Evolutionary conservation across 2,329 filamentous ascomycete genomes (phyloP).

Genomic region (Ophiocordyceps sinensis): DNA sequence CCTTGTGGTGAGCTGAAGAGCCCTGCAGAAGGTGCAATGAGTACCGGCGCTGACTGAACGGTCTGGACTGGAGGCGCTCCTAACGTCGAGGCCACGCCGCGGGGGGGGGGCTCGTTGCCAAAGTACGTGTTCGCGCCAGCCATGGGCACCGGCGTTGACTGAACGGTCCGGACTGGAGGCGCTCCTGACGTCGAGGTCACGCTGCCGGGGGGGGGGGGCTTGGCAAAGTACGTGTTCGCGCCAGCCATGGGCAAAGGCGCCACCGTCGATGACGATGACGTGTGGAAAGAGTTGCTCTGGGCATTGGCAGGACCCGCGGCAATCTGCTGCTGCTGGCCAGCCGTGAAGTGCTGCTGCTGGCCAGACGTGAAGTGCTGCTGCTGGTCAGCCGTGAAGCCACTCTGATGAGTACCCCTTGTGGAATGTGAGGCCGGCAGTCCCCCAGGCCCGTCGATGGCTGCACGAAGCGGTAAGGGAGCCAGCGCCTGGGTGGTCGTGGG

Average conservation of each 20-base stretch:
- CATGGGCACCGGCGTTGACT: constrained; percentile 5
- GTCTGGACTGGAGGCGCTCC: background rate
- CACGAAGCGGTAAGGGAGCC: too few relatives aligned
- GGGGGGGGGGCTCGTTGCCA: constrained; percentile 4
- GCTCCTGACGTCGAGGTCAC: background rate
- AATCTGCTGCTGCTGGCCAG: too few relatives aligned
- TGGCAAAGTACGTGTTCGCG: constrained; percentile 22
- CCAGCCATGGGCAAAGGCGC: constrained; percentile 18
- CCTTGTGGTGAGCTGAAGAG: constrained; percentile 10
- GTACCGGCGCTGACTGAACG: background rate
- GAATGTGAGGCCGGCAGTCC: too few relatives aligned
- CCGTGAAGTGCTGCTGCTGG: too few relatives aligned
- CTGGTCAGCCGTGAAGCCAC: too few relatives aligned
- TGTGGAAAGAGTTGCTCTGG: background rate
- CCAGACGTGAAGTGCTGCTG: too few relatives aligned
- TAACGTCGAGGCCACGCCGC: background rate
- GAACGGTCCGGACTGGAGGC: background rate
- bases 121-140: constrained; percentile 23
- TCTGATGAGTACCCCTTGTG: too few relatives aligned
- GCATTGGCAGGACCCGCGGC: background rate
- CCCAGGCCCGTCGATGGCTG: too few relatives aligned
- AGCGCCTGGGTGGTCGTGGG: too few relatives aligned
- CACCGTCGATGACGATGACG: background rate
- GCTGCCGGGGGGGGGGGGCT: background rate
- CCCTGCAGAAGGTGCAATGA: background rate